phyloP scores from a whole-genome alignment of 306 rosid genomes.

The Begonia loranthoides region DNA sequence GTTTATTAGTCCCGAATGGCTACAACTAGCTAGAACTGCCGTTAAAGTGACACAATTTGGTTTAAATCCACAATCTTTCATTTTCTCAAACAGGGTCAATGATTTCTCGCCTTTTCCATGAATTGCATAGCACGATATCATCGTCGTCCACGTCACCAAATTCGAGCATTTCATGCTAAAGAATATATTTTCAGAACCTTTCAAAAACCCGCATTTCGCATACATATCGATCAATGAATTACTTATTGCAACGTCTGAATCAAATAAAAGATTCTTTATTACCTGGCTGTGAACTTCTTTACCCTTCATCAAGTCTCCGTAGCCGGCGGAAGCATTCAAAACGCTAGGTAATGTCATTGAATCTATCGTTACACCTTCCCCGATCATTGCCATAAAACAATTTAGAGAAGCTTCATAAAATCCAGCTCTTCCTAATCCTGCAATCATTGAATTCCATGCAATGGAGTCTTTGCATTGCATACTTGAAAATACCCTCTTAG shows the following conservation, averaged over 20 bases:
- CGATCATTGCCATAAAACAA: slow-evolving; percentile 35
- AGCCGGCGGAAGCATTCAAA: slow-evolving; percentile 46
- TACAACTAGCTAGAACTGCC: slow-evolving; percentile 50
- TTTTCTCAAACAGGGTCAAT: slow-evolving; percentile 29
- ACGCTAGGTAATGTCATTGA: slow-evolving; percentile 47
- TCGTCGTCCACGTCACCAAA: slow-evolving; percentile 54
- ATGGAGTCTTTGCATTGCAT: slow-evolving; percentile 32
- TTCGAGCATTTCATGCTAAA: slow-evolving; percentile 20
- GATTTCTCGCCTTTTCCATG: slow-evolving; percentile 66
- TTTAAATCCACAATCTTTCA: slow-evolving; percentile 27
- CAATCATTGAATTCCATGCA: slow-evolving; percentile 55
- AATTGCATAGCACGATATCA: slow-evolving; percentile 57
- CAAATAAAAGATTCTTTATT: slow-evolving; percentile 20
- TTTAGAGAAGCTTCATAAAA: slow-evolving; percentile 25
- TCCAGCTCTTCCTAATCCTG: slow-evolving; percentile 41
- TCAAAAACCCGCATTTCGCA: slow-evolving; percentile 52
- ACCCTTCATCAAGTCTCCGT: slow-evolving; percentile 54
- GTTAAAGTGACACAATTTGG: slow-evolving; percentile 51
- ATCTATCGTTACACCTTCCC: slow-evolving; percentile 28
- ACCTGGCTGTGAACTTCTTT: slow-evolving; percentile 47
- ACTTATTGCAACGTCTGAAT: slow-evolving; percentile 30
- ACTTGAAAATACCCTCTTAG: slow-evolving; percentile 25
- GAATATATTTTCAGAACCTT: slow-evolving; percentile 39
- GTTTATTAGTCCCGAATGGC: slow-evolving; percentile 47
- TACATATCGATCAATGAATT: slow-evolving; percentile 62